Evolutionary conservation across 306 rosid genomes (phyloP).

Genomic region (Cicer judaicum): DNA sequence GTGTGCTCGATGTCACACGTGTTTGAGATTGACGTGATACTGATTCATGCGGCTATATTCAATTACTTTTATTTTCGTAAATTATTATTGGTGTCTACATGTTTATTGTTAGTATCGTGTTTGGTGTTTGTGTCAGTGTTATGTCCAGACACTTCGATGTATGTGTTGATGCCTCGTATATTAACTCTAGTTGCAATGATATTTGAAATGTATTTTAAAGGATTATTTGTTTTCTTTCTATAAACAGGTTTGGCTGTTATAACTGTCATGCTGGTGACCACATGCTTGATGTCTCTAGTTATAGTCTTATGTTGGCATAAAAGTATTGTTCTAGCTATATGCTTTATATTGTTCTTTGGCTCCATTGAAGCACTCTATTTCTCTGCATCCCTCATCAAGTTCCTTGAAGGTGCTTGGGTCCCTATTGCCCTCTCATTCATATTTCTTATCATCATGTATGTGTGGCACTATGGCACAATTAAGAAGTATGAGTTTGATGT

Average conservation of each 20-base stretch:
- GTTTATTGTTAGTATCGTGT: background rate
- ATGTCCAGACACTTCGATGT: no score
- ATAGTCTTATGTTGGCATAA: slow-evolving; percentile 91
- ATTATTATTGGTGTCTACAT: background rate
- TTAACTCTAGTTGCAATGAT: background rate
- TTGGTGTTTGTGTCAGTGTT: background rate
- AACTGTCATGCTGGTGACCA: slow-evolving; percentile 94
- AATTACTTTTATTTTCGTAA: background rate
- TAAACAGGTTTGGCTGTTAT: slow-evolving; percentile 90
- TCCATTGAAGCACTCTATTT: slow-evolving; percentile 96
- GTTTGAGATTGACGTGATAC: background rate
- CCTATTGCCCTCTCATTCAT: slow-evolving; percentile 90
- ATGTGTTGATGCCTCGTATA: background rate
- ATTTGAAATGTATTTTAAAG: background rate
- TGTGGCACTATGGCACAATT: slow-evolving; percentile 95
- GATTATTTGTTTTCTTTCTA: slow-evolving; percentile 36
- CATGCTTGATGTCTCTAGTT: slow-evolving; percentile 96
- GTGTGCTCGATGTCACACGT: background rate
- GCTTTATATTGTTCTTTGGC: slow-evolving; percentile 87
- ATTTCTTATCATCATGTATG: slow-evolving; percentile 82
- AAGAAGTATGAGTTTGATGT: slow-evolving; percentile 95
- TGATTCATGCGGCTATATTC: background rate
- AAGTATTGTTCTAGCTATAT: slow-evolving; percentile 65
- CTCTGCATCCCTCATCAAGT: slow-evolving; percentile 96
- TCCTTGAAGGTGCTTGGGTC: slow-evolving; percentile 97